Evolutionary conservation across 129 eudicot species (phyloP).

Genomic region (Escallonia herrerae): DNA sequence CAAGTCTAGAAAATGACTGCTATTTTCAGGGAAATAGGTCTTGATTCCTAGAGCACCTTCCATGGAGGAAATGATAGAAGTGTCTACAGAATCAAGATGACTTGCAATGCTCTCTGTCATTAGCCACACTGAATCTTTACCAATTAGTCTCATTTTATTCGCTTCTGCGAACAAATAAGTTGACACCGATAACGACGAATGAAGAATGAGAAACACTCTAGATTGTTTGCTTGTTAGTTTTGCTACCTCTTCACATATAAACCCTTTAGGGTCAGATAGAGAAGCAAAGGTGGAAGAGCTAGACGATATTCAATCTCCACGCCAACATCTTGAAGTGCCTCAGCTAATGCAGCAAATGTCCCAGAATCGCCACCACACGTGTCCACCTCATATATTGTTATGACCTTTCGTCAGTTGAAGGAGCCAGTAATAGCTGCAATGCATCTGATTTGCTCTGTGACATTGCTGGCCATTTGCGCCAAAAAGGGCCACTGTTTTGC

Average conservation of each 20-base stretch:
- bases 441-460: slow-evolving; percentile 20
- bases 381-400: slow-evolving; percentile 24
- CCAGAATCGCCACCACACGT: slow-evolving; percentile 21
- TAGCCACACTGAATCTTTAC: slow-evolving; percentile 25
- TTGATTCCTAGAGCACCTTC: too few relatives aligned
- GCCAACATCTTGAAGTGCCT: slow-evolving; percentile 17
- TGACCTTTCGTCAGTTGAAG: slow-evolving; percentile 24
- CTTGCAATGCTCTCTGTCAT: slow-evolving; percentile 13
- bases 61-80: slow-evolving; percentile 5
- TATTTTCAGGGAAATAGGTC: slow-evolving; percentile 2
- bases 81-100: slow-evolving; percentile 18
- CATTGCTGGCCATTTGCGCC: slow-evolving; percentile 19
- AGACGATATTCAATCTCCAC: slow-evolving; percentile 17
- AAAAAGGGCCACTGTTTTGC: slow-evolving; percentile 25
- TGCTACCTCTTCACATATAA: slow-evolving; percentile 9
- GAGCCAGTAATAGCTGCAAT: slow-evolving; percentile 11
- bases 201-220: slow-evolving; percentile 25
- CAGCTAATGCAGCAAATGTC: slow-evolving; percentile 11
- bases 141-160: slow-evolving; percentile 14
- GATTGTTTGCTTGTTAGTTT: slow-evolving; percentile 14
- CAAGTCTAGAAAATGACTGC: slow-evolving; percentile 2
- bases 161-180: slow-evolving; percentile 24
- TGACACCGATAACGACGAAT: slow-evolving; percentile 10
- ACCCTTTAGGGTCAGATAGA: neutral
- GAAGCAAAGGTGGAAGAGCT: slow-evolving; percentile 21